Evolutionary conservation across 139 green algal genomes (phyloP).

Genomic region (Edaphochlamys debaryana): DNA sequence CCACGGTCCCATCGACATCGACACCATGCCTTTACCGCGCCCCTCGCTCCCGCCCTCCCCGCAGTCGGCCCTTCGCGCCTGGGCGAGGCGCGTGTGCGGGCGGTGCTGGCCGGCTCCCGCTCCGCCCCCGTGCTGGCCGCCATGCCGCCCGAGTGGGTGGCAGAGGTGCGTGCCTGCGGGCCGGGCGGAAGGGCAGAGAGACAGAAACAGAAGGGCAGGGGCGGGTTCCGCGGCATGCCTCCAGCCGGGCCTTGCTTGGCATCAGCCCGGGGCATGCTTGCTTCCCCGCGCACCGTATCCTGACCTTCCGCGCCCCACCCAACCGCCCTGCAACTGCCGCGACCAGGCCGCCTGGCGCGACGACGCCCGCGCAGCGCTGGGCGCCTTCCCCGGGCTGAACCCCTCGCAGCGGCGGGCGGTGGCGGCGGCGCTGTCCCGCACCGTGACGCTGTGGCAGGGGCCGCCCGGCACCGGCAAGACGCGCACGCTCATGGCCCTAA

Average conservation of each 20-base stretch:
- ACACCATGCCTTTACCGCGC: no score
- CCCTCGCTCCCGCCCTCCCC: no score
- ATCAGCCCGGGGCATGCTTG: no score
- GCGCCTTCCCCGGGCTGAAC: conserved; percentile 61
- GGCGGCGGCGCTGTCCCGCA: conserved; percentile 66
- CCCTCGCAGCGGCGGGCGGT: conserved; percentile 69
- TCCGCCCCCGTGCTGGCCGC: conserved; percentile 26
- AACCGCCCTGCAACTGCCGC: no score
- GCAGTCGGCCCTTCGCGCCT: no score
- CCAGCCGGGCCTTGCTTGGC: no score
- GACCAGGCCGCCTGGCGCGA: conserved; percentile 37
- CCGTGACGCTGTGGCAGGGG: conserved; percentile 81
- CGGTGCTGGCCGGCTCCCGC: conserved; percentile 16
- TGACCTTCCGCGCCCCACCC: no score
- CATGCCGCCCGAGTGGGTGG: conserved; percentile 60
- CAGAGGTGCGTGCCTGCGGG: conserved; percentile 11
- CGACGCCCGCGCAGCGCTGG: conserved; percentile 31
- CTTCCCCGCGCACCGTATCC: no score
- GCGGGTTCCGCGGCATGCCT: no score
- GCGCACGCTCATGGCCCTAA: conserved; percentile 76
- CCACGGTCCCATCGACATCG: no score
- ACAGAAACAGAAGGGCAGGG: no score
- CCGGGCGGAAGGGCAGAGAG: no score
- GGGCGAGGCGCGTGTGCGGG: conserved; percentile 54
- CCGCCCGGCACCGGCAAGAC: conserved; percentile 90